Conservation (phyloP, 202 grass and related monocot species). For the Saccharum hybrid region DNA sequence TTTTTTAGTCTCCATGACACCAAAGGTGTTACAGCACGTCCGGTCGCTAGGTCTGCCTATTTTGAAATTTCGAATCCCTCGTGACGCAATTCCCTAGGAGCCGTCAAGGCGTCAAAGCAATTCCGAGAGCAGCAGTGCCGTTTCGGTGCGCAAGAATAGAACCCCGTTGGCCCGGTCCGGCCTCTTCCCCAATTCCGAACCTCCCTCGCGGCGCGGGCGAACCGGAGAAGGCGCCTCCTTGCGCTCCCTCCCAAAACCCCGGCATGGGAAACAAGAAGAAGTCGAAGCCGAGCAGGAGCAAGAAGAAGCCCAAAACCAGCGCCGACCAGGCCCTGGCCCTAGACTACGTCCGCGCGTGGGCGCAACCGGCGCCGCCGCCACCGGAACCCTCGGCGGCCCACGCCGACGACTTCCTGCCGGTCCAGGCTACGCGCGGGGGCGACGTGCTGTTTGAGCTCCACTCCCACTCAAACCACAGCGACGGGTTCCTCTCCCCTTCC, state of each 20-base stretch:
- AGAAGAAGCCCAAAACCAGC: slow-evolving; percentile 50
- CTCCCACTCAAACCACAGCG: slow-evolving; percentile 84
- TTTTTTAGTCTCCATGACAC: too few relatives aligned
- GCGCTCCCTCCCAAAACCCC: background rate
- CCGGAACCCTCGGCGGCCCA: slow-evolving; percentile 3
- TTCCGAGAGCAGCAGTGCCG: background rate
- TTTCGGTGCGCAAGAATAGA: too few relatives aligned
- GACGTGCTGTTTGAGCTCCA: slow-evolving; percentile 78
- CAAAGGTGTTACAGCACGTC: too few relatives aligned
- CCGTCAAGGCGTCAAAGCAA: background rate
- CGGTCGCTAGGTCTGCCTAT: too few relatives aligned
- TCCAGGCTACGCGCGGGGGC: slow-evolving; percentile 18
- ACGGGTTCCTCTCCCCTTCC: slow-evolving; percentile 79
- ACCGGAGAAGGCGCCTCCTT: background rate
- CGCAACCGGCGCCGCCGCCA: slow-evolving; percentile 34
- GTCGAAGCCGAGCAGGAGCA: slow-evolving; percentile 58
- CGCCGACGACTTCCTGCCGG: slow-evolving; percentile 63
- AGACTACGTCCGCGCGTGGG: slow-evolving; percentile 72
- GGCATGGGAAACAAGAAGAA: slow-evolving; percentile 57
- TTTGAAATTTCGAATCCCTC: background rate
- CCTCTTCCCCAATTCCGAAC: background rate
- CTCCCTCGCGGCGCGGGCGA: background rate
- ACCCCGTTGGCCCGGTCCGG: too few relatives aligned
- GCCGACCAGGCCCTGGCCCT: slow-evolving; percentile 65
- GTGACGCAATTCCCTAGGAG: background rate